phyloP scores from a whole-genome alignment of 2,329 filamentous ascomycete species.

The Colletotrichum lini region DNA sequence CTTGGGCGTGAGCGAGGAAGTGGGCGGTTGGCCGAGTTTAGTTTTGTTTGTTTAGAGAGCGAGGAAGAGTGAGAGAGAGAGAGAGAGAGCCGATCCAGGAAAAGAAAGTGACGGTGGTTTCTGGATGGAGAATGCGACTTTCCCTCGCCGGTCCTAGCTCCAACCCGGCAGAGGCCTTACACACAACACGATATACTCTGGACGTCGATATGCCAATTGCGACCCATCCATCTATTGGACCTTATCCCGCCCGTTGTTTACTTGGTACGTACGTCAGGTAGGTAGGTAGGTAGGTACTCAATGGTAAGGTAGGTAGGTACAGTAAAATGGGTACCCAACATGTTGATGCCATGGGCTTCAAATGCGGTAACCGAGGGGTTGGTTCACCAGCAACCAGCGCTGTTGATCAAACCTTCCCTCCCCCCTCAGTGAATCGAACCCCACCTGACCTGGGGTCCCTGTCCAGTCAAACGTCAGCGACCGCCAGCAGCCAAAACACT shows the following conservation, averaged over 20 bases:
- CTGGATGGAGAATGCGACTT: not conserved
- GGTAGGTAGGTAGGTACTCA: too few relatives aligned
- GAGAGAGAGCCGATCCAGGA: too few relatives aligned
- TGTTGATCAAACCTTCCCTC: constrained; percentile 30
- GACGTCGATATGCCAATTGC: not conserved
- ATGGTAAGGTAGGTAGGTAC: too few relatives aligned
- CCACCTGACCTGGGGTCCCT: constrained; percentile 5
- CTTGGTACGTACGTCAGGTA: too few relatives aligned
- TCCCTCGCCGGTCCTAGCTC: not conserved
- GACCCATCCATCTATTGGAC: not conserved
- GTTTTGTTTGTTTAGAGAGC: not conserved
- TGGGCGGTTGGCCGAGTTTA: not conserved
- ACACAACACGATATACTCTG: too few relatives aligned
- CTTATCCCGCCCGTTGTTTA: not conserved
- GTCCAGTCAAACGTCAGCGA: constrained; percentile 38
- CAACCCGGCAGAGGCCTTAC: not conserved
- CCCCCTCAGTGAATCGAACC: constrained; percentile 17
- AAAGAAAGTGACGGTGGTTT: not conserved
- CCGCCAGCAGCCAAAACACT: constrained; percentile 19
- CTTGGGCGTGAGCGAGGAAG: too few relatives aligned
- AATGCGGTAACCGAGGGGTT: constrained; percentile 22
- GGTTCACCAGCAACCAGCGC: constrained; percentile 40
- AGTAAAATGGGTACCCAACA: not conserved
- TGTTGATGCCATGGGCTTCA: constrained; percentile 23
- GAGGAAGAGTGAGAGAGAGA: too few relatives aligned